Evolutionary conservation across 495 filamentous ascomycete genomes (phyloP), one percentile per base, ranked within the genome.

Genomic region (Aspergillus kassunensis): DNA sequence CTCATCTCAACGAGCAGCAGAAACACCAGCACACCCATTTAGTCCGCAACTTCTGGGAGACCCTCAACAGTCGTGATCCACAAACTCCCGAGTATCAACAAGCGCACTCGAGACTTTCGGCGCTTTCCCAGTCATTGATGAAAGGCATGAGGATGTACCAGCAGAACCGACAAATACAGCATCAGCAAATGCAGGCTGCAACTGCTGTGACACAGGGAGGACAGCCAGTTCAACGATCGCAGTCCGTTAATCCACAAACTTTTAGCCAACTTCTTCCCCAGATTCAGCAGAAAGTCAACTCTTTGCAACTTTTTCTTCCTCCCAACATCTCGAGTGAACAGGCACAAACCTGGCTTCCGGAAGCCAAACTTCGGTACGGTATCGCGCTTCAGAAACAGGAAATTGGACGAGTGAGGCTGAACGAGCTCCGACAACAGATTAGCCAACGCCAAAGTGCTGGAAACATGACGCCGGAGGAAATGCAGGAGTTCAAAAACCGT

Each of bases 21-120:
- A 88, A 84, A 57, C 49, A 58, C 8, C 85, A 87, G 60, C 89
- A 90, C 52, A 78, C 86, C 44, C 66, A 75, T 39, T 76, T 86
- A 3, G 75, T 92, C 11, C 75, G 77, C 15, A 63, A 57, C 12
- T 66, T 91, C 9, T 89, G 85, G 77, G 66, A 73, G 12, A 59
- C 73, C 9, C 76, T 91, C 31, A 83, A 86, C 35, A 78, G 60
- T 13, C 75, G 79, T n/a, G 69, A 78, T 7, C 65, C 73, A 6
- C 76, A 81, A 13, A 79, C 73, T 3, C 49, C 67, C 1, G 80
- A 86, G 45, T 83, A 88, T 41, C 71, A 75, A 45, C 63, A 69
- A 1, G 88, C 89, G 0, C 83, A 85, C 60, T 66, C 69, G 11
- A 88, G 84, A 61, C 75, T 92, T 6, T 63, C 73, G 3, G 77